These are phyloP conservation scores for Fusarium sp. DNA, from an alignment of 2,329 filamentous ascomycete species.

Conservation along the genomic window DNA sequence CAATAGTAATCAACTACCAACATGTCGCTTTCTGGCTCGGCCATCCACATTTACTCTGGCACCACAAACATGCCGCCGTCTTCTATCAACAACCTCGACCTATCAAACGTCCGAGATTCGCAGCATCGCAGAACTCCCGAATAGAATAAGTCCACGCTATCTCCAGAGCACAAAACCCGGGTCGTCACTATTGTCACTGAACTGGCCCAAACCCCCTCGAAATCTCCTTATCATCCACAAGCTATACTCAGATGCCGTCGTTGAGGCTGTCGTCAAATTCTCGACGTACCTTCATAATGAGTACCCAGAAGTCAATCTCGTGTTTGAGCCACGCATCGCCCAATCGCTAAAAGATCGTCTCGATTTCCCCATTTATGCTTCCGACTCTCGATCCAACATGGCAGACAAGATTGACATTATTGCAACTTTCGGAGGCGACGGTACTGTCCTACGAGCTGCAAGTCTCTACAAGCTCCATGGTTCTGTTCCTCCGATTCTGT, in stretches of 20 bases:
- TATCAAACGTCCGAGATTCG: conserved; percentile 47
- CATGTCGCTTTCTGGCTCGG: not conserved
- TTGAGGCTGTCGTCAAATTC: conserved; percentile 62
- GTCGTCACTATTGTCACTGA: conserved; percentile 64
- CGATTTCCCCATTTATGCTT: conserved; percentile 76
- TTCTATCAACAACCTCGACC: conserved; percentile 59
- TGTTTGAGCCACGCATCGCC: conserved; percentile 83
- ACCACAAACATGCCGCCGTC: conserved; percentile 46
- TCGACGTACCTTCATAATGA: conserved; percentile 78
- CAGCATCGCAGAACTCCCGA: conserved; percentile 47
- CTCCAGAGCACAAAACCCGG: conserved; percentile 54
- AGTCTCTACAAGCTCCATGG: conserved; percentile 77
- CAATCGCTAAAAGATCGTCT: conserved; percentile 74
- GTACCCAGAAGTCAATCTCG: conserved; percentile 82
- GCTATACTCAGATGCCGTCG: conserved; percentile 63
- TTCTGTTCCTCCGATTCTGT: conserved; percentile 87
- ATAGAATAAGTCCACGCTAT: conserved; percentile 48
- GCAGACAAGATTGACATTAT: conserved; percentile 87
- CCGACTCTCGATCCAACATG: conserved; percentile 61
- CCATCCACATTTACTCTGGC: not conserved
- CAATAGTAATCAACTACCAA: not conserved
- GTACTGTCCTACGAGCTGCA: conserved; percentile 50
- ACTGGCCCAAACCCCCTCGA: conserved; percentile 63
- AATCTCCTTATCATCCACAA: conserved; percentile 69
- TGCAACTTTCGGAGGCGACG: conserved; percentile 88